These are phyloP conservation scores for Tuber magnatum DNA, from an alignment of 495 filamentous ascomycete genomes.

Conservation along the genomic window DNA sequence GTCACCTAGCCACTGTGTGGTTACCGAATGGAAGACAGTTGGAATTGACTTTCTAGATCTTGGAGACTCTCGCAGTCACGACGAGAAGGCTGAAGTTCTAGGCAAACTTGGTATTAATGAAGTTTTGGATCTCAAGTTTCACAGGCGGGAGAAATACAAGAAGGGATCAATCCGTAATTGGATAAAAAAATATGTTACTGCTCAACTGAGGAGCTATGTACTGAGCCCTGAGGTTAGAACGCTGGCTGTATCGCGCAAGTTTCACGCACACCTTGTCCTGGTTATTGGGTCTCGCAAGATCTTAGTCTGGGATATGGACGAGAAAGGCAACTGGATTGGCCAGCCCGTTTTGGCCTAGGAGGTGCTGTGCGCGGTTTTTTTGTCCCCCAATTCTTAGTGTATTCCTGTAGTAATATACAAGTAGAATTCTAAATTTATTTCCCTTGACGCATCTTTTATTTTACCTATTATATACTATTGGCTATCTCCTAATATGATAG, in stretches of 20 bases:
- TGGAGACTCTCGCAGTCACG: background rate
- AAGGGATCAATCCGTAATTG: background rate
- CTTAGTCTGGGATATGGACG: slow-evolving; percentile 9
- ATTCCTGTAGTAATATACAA: too few species aligned
- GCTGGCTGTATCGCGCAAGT: background rate
- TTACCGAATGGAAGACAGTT: slow-evolving; percentile 9
- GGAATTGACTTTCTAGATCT: slow-evolving; percentile 4
- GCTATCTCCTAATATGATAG: too few species aligned
- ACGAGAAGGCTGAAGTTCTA: background rate
- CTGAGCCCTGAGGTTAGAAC: background rate
- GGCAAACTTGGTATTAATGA: background rate
- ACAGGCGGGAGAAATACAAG: background rate
- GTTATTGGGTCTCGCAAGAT: background rate
- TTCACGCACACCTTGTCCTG: background rate
- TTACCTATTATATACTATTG: too few species aligned
- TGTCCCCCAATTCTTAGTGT: too few species aligned
- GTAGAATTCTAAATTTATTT: too few species aligned
- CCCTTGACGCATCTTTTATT: too few species aligned
- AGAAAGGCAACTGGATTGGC: background rate
- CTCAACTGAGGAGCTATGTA: slow-evolving; percentile 2
- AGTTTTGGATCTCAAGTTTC: slow-evolving; percentile 1
- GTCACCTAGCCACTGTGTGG: background rate
- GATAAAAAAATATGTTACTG: background rate
- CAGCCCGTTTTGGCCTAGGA: background rate
- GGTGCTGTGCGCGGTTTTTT: too few species aligned